Evolutionary conservation across 139 green algal genomes (phyloP), one percentile per base, ranked within the genome.

Genomic region (Picochlorum sp.): DNA sequence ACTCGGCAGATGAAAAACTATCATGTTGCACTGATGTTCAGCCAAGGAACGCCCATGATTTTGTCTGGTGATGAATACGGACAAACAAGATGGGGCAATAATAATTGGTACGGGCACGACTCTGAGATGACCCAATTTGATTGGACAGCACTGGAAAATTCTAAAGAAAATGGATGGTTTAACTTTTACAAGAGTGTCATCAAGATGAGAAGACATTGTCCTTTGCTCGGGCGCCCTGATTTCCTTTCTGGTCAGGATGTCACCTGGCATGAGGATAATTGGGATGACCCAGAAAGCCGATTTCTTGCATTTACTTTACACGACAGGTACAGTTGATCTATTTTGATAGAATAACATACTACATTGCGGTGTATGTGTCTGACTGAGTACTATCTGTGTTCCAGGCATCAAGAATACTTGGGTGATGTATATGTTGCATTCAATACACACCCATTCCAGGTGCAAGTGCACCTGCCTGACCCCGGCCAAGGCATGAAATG

Each of bases 101-200:
- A 99, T 82, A 99, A 99, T 84, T 96, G 82, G 76, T 99, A 99
- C 62, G 92, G 93, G 9, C 93, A 99, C 58, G 89, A 99, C 79
- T 87, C 61, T 10, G n/a, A 67, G 7, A 77, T 90, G 69, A 81
- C 80, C 6, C 72, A 81, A 25, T 83, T 90, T 72, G 49, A 93
- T 33, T 95, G 85, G 85, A 57, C 76, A 29, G 44, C 64, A 39
- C 50, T 81, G 40, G 13, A 56, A 37, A 26, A 9, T 41, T 12
- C 41, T 8, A 50, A 56, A 37, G 22, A n/a, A 2, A n/a, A 56
- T 28, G 67, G 69, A 20, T 79, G 64, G 68, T 76, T 75, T 53
- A 51, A 44, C 24, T 69, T 75, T 37, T 69, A 70, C 50, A 35
- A 50, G 10, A 71, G 81, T 56, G 65, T 96, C 9, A 87, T 96